A percentile compares a stretch with the other conserved stretches of the same genome.
These are phyloP conservation scores for Suhomyces kunorum DNA, from an alignment of 1,139 yeast species.

Conservation along the genomic window DNA sequence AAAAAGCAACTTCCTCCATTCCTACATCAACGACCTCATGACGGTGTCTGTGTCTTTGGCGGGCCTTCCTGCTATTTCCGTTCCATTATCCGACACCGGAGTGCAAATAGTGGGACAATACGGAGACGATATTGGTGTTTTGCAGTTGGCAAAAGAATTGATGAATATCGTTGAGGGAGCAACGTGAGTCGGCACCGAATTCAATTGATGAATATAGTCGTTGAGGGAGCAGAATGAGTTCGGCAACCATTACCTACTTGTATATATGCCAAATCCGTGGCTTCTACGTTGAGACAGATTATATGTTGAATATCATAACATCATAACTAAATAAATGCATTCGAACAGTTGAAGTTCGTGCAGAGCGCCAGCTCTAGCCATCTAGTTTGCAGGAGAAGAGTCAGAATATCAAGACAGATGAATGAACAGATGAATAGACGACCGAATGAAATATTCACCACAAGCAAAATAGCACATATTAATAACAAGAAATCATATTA, in stretches of 20 bases:
- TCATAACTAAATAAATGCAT: conserved; percentile 21
- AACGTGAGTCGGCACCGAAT: no score
- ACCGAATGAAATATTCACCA: no score
- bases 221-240: not conserved
- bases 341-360: conserved; percentile 23
- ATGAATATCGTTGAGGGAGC: not conserved
- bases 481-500: no score
- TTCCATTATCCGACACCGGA: conserved; percentile 62
- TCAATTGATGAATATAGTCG: not conserved
- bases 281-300: conserved; percentile 20
- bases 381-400: no score
- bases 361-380: not conserved
- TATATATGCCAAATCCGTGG: no score
- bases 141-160: conserved; percentile 25
- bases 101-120: conserved; percentile 84
- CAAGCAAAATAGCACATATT: no score
- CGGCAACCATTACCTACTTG: not conserved
- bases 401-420: no score
- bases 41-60: conserved; percentile 92
- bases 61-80: conserved; percentile 80
- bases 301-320: conserved; percentile 43
- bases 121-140: conserved; percentile 71
- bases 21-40: conserved; percentile 77
- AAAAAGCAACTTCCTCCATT: conserved; percentile 52
- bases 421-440: no score